Percentiles rank a stretch among this genome's conserved stretches.
Conservation (phyloP, 371 early-diverging fungal genomes). For the Catenaria anguillulae region DNA sequence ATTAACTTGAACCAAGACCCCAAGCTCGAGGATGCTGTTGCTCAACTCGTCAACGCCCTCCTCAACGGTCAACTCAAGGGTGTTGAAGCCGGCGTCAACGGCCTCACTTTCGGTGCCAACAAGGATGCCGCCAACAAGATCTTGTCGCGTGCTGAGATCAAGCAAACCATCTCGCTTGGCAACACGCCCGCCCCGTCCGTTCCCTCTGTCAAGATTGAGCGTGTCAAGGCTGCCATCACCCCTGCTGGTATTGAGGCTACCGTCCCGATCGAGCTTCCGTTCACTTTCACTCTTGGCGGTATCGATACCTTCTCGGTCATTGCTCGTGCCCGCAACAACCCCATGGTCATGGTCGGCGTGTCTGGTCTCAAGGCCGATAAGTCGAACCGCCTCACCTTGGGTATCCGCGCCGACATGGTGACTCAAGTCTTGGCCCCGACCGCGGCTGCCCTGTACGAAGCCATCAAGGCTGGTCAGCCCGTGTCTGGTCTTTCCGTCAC, state of each 20-base stretch:
- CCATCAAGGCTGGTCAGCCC: conserved; percentile 5
- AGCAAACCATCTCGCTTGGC: not conserved
- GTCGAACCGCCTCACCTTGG: not conserved
- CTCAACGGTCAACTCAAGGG: not conserved
- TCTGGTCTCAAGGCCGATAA: not conserved
- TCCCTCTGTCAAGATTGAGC: not conserved
- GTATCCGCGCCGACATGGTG: no score
- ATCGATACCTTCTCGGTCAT: not conserved
- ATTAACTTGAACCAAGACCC: not conserved
- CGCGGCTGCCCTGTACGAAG: not conserved
- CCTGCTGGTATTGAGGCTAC: not conserved
- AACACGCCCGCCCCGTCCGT: not conserved
- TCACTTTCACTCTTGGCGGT: not conserved
- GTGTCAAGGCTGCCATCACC: not conserved
- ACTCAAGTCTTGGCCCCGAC: not conserved
- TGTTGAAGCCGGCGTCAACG: not conserved
- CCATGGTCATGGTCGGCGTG: not conserved
- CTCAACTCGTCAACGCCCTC: not conserved
- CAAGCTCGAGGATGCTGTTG: conserved; percentile 1
- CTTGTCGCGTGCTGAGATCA: not conserved
- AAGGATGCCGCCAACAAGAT: not conserved
- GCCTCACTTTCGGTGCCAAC: not conserved
- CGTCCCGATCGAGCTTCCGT: not conserved
- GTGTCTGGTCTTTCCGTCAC: not conserved
- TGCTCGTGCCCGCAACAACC: not conserved